Percentiles rank a stretch among this genome's conserved stretches.
Conservation (phyloP, 768 basidiomycete species). For the Mycena alexandri region DNA sequence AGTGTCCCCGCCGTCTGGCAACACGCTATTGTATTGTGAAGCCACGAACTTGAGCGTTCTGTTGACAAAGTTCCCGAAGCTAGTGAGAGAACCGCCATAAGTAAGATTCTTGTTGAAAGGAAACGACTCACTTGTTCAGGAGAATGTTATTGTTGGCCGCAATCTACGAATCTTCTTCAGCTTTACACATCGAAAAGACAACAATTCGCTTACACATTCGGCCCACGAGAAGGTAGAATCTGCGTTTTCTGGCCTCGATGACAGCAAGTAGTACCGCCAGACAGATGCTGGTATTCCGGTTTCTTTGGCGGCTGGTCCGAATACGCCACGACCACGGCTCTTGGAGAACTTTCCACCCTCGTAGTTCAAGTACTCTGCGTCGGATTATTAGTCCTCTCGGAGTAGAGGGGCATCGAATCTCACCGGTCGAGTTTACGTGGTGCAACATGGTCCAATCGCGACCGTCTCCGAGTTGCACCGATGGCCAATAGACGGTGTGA, state of each 20-base stretch:
- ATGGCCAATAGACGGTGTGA: conserved; percentile 96
- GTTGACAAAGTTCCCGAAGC: conserved; percentile 98
- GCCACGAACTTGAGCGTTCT: conserved; percentile 92
- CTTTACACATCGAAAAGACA: background rate
- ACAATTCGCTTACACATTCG: conserved; percentile 75
- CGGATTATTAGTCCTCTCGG: background rate
- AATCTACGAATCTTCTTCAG: conserved; percentile 62
- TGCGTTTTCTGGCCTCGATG: conserved; percentile 91
- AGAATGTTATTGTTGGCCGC: conserved; percentile 93
- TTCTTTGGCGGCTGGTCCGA: conserved; percentile 93
- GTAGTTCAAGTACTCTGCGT: conserved; percentile 94
- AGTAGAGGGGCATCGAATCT: conserved; percentile 36
- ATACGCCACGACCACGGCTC: conserved; percentile 95
- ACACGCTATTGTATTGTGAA: conserved; percentile 81
- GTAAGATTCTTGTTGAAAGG: conserved; percentile 2
- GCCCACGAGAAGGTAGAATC: conserved; percentile 98
- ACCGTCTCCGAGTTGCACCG: conserved; percentile 89
- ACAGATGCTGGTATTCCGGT: conserved; percentile 95
- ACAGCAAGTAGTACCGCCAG: conserved; percentile 96
- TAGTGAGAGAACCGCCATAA: conserved; percentile 41
- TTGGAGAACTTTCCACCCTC: conserved; percentile 99
- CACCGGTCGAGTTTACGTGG: conserved; percentile 95
- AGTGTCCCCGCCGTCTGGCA: conserved; percentile 83
- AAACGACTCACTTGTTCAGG: conserved; percentile 82
- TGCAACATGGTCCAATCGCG: conserved; percentile 94